phyloP scores from a whole-genome alignment of 2,329 filamentous ascomycete species.

The Botrytis fabae region DNA sequence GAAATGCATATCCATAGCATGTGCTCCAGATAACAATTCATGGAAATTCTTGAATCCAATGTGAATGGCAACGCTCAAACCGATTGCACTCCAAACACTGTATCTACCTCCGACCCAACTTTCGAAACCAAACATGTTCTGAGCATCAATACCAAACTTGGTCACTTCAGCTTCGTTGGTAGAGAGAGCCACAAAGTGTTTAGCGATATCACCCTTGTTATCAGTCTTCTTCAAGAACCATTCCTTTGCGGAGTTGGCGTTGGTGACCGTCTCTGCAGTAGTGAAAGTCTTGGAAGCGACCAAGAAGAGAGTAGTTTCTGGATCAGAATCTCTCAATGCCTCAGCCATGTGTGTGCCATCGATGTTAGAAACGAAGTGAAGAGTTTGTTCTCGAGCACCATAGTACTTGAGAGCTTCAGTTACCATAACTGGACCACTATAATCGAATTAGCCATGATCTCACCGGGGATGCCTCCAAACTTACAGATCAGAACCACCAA shows the following conservation, averaged over 20 bases:
- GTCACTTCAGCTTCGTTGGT: conserved; percentile 94
- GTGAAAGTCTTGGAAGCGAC: conserved; percentile 99
- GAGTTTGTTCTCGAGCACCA: conserved; percentile 77
- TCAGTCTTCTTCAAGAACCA: conserved; percentile 89
- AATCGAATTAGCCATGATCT: conserved; percentile 32
- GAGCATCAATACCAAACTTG: conserved; percentile 97
- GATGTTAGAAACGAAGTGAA: conserved; percentile 99
- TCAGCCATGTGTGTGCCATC: conserved; percentile 98
- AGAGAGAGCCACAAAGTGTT: conserved; percentile 97
- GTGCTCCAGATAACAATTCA: conserved; percentile 89
- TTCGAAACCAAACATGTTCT: conserved; percentile 99
- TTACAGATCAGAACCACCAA: conserved; percentile 97
- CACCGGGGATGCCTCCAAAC: conserved; percentile 43
- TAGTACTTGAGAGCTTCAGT: conserved; percentile 97
- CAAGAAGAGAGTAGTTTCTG: conserved; percentile 98
- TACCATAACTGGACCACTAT: conserved; percentile 95
- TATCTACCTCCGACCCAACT: conserved; percentile 98
- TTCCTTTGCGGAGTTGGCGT: conserved; percentile 92
- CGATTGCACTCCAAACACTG: conserved; percentile 98
- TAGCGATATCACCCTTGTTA: conserved; percentile 84
- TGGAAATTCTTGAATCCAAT: conserved; percentile 98
- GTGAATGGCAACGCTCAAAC: conserved; percentile 89
- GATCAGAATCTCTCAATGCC: conserved; percentile 82
- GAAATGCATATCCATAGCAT: conserved; percentile 99
- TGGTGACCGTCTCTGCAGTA: conserved; percentile 94